Percentiles rank a stretch among this genome's conserved stretches.
Conservation (phyloP, 495 filamentous ascomycete species). For the Mytilinidion resinicola region DNA sequence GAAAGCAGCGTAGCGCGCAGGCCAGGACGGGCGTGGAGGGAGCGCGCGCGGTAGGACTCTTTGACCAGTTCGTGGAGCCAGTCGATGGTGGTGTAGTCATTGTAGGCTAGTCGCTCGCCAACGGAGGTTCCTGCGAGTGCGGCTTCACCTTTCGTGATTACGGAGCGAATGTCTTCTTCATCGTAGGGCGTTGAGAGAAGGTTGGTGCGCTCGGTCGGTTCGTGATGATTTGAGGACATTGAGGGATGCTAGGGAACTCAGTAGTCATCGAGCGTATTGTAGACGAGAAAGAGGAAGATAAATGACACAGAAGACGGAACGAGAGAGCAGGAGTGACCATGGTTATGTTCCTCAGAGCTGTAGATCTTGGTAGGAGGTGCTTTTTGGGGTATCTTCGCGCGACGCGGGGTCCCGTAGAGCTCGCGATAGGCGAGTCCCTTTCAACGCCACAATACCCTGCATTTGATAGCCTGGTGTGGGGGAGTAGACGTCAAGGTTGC, state of each 20-base stretch:
- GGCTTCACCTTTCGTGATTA: slow-evolving; percentile 41
- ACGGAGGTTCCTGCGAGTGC: slow-evolving; percentile 38
- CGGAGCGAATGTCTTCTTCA: slow-evolving; percentile 29
- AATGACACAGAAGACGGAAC: background rate
- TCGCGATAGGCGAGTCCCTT: background rate
- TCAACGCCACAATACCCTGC: background rate
- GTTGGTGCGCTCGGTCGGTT: slow-evolving; percentile 26
- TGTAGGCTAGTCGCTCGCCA: slow-evolving; percentile 50
- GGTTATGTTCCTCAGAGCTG: background rate
- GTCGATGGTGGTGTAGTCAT: slow-evolving; percentile 51
- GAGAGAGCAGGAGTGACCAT: background rate
- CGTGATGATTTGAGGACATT: background rate
- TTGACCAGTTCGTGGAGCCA: slow-evolving; percentile 54
- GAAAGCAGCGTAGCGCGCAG: slow-evolving; percentile 29
- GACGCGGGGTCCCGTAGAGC: background rate
- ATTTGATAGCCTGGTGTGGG: background rate
- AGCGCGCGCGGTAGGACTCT: slow-evolving; percentile 45
- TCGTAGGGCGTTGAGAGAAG: slow-evolving; percentile 29
- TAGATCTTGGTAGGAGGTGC: background rate
- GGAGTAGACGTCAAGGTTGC: too few species aligned
- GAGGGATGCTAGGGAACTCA: background rate
- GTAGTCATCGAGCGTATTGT: background rate
- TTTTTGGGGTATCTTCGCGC: background rate
- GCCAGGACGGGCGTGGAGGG: slow-evolving; percentile 35
- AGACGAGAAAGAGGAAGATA: background rate